These are phyloP conservation scores for Trypanosoma melophagium DNA, from an alignment of 208 protist genomes.

Conservation along the genomic window DNA sequence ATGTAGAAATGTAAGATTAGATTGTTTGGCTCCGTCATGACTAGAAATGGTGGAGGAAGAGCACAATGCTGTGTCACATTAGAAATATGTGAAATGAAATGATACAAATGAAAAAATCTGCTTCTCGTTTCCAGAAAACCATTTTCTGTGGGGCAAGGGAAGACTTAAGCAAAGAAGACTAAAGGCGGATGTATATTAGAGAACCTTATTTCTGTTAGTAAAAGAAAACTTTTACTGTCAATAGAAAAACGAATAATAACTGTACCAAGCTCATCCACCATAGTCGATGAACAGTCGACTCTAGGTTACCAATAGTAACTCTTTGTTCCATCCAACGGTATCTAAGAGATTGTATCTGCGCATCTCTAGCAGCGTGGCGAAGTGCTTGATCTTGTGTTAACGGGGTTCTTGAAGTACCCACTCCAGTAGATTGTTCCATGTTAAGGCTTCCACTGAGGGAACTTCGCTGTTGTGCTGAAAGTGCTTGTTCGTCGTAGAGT, in stretches of 20 bases:
- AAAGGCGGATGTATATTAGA: background rate
- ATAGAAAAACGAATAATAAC: conserved; percentile 28
- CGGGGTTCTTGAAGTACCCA: background rate
- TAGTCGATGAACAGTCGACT: conserved; percentile 47
- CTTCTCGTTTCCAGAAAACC: no score
- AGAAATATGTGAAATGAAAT: no score
- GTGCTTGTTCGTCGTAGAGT: background rate
- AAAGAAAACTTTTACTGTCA: conserved; percentile 26
- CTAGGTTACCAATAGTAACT: conserved; percentile 41
- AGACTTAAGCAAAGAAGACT: no score
- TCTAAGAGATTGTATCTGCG: conserved; percentile 73
- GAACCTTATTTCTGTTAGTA: background rate
- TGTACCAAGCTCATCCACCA: conserved; percentile 52
- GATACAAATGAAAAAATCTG: no score
- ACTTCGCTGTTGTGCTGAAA: background rate
- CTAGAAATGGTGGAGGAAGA: no score
- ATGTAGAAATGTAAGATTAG: no score
- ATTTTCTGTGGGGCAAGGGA: no score
- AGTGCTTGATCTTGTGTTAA: conserved; percentile 66
- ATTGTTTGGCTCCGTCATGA: no score
- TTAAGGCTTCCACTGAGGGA: conserved; percentile 3
- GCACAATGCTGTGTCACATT: no score
- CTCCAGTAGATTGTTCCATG: conserved; percentile 14
- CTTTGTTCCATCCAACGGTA: conserved; percentile 82
- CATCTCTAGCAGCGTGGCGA: conserved; percentile 59